Evolutionary conservation across 768 basidiomycete species (phyloP).

Genomic region (Amanita subjunquillea): DNA sequence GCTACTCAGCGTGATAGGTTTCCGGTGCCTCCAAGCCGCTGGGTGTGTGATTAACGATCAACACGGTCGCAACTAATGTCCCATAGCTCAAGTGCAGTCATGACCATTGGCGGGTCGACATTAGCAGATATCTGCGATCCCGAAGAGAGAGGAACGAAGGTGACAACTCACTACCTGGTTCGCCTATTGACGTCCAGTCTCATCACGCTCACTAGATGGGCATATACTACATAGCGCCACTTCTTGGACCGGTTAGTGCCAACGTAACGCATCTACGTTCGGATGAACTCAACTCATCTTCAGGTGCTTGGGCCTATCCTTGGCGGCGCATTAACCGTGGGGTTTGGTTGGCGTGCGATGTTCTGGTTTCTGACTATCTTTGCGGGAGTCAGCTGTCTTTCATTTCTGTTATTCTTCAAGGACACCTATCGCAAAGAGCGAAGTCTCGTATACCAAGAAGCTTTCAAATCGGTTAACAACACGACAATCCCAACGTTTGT

Average conservation of each 20-base stretch:
- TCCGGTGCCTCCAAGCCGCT: conserved; percentile 58
- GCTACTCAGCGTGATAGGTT: conserved; percentile 42
- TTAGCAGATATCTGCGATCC: conserved; percentile 74
- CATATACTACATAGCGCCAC: conserved; percentile 68
- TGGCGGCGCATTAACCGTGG: conserved; percentile 58
- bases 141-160: conserved; percentile 51
- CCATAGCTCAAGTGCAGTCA: conserved; percentile 51
- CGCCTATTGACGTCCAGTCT: neutral
- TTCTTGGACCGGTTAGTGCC: conserved; percentile 50
- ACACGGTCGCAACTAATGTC: neutral
- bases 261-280: neutral
- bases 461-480: conserved; percentile 29
- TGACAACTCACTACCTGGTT: conserved; percentile 5
- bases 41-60: conserved; percentile 13
- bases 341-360: conserved; percentile 66
- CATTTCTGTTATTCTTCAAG: conserved; percentile 61
- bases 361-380: conserved; percentile 77
- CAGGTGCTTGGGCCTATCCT: conserved; percentile 58
- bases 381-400: conserved; percentile 39
- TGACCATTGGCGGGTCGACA: conserved; percentile 67
- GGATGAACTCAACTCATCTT: neutral
- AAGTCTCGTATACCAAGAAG: conserved; percentile 68
- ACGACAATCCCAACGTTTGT: conserved; percentile 11
- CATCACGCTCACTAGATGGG: conserved; percentile 41
- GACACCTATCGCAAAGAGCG: conserved; percentile 82